These are phyloP conservation scores for Yamadazyma takamatsuzukensis DNA, from an alignment of 805 yeast genomes.

Conservation along the genomic window DNA sequence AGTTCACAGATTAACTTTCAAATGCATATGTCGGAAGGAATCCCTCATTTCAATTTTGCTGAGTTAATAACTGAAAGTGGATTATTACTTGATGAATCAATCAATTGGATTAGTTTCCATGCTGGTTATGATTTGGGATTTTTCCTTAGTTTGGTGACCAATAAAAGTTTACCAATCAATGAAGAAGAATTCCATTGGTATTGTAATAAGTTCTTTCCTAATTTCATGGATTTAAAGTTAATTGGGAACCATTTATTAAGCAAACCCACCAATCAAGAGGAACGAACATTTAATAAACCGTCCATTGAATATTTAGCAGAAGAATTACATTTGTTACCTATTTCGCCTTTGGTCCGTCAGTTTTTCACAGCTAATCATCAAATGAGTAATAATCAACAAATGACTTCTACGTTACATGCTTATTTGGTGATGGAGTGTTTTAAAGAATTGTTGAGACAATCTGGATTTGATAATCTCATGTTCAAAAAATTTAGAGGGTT, in stretches of 20 bases:
- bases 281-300: slow-evolving; percentile 28
- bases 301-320: slow-evolving; percentile 65
- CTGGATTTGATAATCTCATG: slow-evolving; percentile 17
- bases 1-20: slow-evolving; percentile 78
- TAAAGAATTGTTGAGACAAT: slow-evolving; percentile 46
- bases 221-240: slow-evolving; percentile 74
- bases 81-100: slow-evolving; percentile 61
- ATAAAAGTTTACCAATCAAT: slow-evolving; percentile 72
- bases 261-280: slow-evolving; percentile 10
- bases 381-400: slow-evolving; percentile 27
- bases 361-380: slow-evolving; percentile 24
- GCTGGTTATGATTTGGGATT: slow-evolving; percentile 95
- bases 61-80: slow-evolving; percentile 86
- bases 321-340: slow-evolving; percentile 60
- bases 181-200: slow-evolving; percentile 75
- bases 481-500: slow-evolving; percentile 43
- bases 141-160: slow-evolving; percentile 69
- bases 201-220: slow-evolving; percentile 72
- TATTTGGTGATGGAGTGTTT: slow-evolving; percentile 62
- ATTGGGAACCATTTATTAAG: slow-evolving; percentile 36
- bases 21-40: slow-evolving; percentile 71
- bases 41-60: slow-evolving; percentile 75
- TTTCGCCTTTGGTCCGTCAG: slow-evolving; percentile 47
- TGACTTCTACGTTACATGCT: slow-evolving; percentile 57
- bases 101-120: slow-evolving; percentile 90